Conservation (phyloP, 305 asterid species). For the Coffea humblotiana region DNA sequence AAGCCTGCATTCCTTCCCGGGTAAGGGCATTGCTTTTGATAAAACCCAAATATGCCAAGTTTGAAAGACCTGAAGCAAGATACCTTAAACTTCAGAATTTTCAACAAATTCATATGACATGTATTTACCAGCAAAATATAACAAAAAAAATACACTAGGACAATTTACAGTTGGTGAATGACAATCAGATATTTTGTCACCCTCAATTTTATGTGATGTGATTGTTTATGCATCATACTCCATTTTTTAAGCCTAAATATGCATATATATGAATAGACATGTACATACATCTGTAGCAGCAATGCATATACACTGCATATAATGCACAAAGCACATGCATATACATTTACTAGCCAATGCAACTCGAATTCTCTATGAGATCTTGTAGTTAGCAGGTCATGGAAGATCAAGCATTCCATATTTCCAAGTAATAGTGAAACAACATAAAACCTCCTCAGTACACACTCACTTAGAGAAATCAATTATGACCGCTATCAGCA, state of each 20-base stretch:
- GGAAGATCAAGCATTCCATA: not conserved
- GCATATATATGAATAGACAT: no score
- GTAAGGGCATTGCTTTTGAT: conserved; percentile 66
- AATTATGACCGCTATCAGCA: not conserved
- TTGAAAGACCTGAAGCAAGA: conserved; percentile 63
- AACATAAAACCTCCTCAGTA: not conserved
- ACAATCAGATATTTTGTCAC: no score
- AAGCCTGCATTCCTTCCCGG: conserved; percentile 62
- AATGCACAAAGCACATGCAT: no score
- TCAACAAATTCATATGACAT: not conserved
- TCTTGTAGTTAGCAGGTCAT: not conserved
- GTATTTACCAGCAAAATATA: not conserved
- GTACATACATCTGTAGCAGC: no score
- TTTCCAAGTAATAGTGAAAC: not conserved
- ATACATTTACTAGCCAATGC: no score
- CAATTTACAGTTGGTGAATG: not conserved
- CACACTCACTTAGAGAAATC: not conserved
- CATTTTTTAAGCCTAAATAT: no score
- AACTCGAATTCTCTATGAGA: not conserved
- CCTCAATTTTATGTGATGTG: no score
- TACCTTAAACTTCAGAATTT: conserved; percentile 11
- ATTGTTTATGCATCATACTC: no score
- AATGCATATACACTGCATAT: no score
- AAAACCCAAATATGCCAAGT: conserved; percentile 58
- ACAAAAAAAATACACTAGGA: not conserved